Percentiles rank a stretch among this genome's conserved stretches.
Evolutionary conservation across 2,329 filamentous ascomycete species (phyloP).

Genomic region (Sporothrix mexicana): DNA sequence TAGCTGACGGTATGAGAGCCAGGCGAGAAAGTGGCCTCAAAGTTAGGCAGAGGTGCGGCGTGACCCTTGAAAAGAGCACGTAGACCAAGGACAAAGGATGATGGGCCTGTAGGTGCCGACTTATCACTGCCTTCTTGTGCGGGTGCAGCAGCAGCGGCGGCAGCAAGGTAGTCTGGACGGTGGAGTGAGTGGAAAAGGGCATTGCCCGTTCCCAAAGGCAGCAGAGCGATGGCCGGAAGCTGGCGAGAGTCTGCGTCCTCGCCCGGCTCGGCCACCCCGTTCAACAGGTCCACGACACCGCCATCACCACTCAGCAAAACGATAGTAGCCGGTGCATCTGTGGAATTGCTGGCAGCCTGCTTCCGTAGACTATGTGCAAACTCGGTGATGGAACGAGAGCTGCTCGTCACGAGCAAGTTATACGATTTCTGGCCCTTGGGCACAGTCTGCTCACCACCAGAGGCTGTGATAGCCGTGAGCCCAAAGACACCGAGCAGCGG

Average conservation of each 20-base stretch:
- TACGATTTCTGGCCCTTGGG: conserved; percentile 46
- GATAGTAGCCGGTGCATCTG: conserved; percentile 52
- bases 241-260: conserved; percentile 35
- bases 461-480: conserved; percentile 41
- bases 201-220: conserved; percentile 70
- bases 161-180: conserved; percentile 58
- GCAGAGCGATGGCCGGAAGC: conserved; percentile 55
- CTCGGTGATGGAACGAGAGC: conserved; percentile 66
- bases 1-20: conserved; percentile 59
- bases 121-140: conserved; percentile 39
- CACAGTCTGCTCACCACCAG: not conserved
- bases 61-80: conserved; percentile 64
- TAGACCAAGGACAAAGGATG: conserved; percentile 60
- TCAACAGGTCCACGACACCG: conserved; percentile 81
- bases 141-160: conserved; percentile 36
- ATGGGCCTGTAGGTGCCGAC: conserved; percentile 50
- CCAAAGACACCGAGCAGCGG: conserved; percentile 60
- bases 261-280: conserved; percentile 53
- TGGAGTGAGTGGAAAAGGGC: conserved; percentile 68
- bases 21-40: conserved; percentile 65
- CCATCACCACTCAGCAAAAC: conserved; percentile 88
- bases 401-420: conserved; percentile 66
- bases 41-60: conserved; percentile 63
- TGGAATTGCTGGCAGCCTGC: conserved; percentile 33
- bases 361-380: conserved; percentile 57